Percentiles rank a stretch among this genome's conserved stretches.
Conservation (phyloP, 2,329 filamentous ascomycete genomes). For the Phialocephala subalpina region DNA sequence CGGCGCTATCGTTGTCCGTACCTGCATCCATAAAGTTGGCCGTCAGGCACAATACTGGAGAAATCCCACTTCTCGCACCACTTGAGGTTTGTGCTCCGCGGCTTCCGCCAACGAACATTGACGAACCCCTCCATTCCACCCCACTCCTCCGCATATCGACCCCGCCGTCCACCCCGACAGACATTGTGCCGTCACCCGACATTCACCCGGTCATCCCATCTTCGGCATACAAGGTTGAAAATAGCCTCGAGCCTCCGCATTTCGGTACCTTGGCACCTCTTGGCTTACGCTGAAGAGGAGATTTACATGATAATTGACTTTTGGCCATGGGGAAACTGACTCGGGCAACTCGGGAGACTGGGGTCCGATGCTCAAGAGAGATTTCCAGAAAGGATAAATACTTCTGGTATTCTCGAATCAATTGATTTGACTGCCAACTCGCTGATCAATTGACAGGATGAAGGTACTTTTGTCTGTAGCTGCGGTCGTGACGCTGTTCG, state of each 20-base stretch:
- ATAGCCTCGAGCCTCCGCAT: neutral
- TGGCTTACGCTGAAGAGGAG: neutral
- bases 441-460: neutral
- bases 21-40: neutral
- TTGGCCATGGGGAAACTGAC: conserved; percentile 4
- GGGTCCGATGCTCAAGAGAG: neutral
- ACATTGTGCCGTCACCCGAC: neutral
- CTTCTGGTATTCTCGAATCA: neutral
- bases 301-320: neutral
- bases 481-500: neutral
- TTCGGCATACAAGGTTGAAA: neutral
- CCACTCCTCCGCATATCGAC: no score
- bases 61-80: neutral
- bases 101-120: no score
- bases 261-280: neutral
- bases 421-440: neutral
- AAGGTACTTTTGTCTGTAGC: neutral
- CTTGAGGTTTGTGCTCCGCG: no score
- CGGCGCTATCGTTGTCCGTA: no score
- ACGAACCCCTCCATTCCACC: neutral
- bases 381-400: neutral
- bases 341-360: neutral
- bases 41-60: neutral
- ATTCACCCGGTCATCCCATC: conserved; percentile 3
- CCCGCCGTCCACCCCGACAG: no score